Conservation (phyloP, 2,329 filamentous ascomycete species). For the Pyrenochaeta sp. region DNA sequence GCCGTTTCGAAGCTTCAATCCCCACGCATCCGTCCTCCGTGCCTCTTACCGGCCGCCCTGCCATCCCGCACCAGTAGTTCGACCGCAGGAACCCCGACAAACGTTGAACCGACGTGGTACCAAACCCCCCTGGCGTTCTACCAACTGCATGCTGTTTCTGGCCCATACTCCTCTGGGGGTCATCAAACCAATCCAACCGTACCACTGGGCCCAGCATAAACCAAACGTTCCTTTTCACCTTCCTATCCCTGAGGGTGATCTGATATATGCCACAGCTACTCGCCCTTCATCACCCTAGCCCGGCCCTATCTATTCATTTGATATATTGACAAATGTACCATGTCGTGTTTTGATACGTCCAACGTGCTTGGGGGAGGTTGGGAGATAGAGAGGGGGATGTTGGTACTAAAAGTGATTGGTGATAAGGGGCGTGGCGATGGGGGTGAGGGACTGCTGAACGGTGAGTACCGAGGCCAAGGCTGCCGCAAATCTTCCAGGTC, state of each 20-base stretch:
- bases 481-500: neutral
- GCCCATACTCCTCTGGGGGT: neutral
- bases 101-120: neutral
- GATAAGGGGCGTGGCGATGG: neutral
- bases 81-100: neutral
- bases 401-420: neutral
- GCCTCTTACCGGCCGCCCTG: neutral
- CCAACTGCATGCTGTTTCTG: neutral
- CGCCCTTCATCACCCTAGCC: neutral
- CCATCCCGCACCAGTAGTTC: neutral
- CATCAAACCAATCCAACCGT: neutral
- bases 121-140: neutral
- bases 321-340: neutral
- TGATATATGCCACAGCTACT: neutral
- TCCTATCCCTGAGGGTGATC: slow-evolving; percentile 1
- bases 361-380: neutral
- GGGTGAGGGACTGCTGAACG: neutral
- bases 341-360: neutral
- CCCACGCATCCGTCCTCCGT: neutral
- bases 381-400: neutral
- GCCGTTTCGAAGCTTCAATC: neutral
- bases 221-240: neutral
- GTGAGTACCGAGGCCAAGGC: neutral
- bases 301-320: neutral
- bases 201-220: neutral